Evolutionary conservation across 2,329 filamentous ascomycete species (phyloP), one percentile per base, ranked within the genome.

Genomic region (Taxawa tesnikishii): DNA sequence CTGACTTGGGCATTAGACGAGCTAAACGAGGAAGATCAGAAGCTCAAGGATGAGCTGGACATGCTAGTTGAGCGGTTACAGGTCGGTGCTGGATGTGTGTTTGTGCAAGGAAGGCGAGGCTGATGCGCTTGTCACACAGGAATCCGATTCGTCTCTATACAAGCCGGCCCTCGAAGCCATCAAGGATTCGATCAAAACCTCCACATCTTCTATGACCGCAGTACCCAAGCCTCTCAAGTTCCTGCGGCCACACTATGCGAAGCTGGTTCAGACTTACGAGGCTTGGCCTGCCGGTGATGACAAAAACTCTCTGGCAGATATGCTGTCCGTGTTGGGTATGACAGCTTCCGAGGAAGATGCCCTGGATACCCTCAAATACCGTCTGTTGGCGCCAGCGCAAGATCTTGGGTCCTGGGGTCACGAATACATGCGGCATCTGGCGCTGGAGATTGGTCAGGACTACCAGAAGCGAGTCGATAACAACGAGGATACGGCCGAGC

Each of bases 181-280:
- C 75, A 96, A 94, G 68, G 84, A 79, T 51, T 92, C 84, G 54
- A 98, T 98, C 69, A 96, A 94, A 68, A 98, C 90, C 34, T 94
- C 90, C 38, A 98, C 90, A 44, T 96, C 87, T 38, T 98, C 92
- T 28, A 98, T 98, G 90, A 98, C 90, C 29, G 90, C 90, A 38
- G 90, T 98, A 40, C 90, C 92, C 15, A 98, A 98, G 63, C 90
- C 90, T 19, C 72, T 98, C 49, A 98, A 98, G 62, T 98, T 98
- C 59, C 73, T 98, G 42, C 76, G 90, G 65, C 90, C 88, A 45
- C 88, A 98, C 60, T 98, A 96, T 64, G 82, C 92, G 60, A 76
- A 80, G 36, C 69, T 98, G 53, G 80, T 80, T 41, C 81, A 81
- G 57, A 67, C 87, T 16, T 94, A 94, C 65, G 87, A 93, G 38